phyloP scores from a whole-genome alignment of 2,329 filamentous ascomycete species.

The Ceratocystis alfenasii region DNA sequence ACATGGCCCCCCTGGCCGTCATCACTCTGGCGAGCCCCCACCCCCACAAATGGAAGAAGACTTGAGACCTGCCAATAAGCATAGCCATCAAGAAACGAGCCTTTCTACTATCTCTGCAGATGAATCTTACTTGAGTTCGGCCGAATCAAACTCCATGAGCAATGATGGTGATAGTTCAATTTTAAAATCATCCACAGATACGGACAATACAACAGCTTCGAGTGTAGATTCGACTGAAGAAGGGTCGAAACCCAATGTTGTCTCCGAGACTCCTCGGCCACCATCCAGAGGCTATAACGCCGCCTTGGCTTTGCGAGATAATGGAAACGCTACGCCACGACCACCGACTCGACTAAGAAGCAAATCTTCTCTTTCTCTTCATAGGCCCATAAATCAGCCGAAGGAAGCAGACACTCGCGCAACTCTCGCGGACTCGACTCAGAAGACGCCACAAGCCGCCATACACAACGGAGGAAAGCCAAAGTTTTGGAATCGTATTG shows the following conservation, averaged over 20 bases:
- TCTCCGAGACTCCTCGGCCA: not conserved
- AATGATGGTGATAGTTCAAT: slow-evolving; percentile 6
- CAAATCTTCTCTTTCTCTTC: slow-evolving; percentile 5
- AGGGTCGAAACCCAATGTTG: not conserved
- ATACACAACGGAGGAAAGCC: slow-evolving; percentile 16
- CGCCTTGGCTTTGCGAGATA: slow-evolving; percentile 11
- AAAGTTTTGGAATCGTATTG: slow-evolving; percentile 19
- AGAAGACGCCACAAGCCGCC: slow-evolving; percentile 2
- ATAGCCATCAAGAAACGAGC: not conserved
- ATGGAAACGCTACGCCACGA: slow-evolving; percentile 11
- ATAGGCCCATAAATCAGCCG: not conserved
- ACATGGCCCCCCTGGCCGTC: not conserved
- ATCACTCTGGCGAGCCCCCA: not conserved
- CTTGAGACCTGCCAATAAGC: not conserved
- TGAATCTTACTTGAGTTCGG: not conserved
- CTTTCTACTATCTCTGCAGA: slow-evolving; percentile 1
- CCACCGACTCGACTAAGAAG: slow-evolving; percentile 4
- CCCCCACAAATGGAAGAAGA: not conserved
- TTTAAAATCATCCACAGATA: not conserved
- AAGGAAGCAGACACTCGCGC: not conserved
- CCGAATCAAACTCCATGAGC: slow-evolving; percentile 3
- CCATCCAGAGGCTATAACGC: slow-evolving; percentile 11
- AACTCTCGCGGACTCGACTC: not conserved
- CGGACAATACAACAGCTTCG: not conserved
- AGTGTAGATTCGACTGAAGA: not conserved